These are phyloP conservation scores for Thielaviopsis punctulata DNA, from an alignment of 2,329 filamentous ascomycete genomes.

Conservation along the genomic window DNA sequence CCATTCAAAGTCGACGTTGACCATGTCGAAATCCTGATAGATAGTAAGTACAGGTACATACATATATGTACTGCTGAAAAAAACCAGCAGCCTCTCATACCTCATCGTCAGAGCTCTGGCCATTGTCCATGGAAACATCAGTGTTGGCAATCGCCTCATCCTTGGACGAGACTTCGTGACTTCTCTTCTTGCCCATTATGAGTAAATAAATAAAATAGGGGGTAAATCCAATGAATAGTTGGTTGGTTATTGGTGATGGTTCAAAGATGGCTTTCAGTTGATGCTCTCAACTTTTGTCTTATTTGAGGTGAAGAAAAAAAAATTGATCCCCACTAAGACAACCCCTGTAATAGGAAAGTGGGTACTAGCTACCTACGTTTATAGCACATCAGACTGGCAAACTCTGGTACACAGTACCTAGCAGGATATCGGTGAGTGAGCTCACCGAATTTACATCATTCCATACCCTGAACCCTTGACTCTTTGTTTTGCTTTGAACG, in stretches of 20 bases:
- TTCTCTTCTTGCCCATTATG: slow-evolving; percentile 33
- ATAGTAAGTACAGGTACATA: slow-evolving; percentile 12
- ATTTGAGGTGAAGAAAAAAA: background rate
- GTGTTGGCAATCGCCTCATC: slow-evolving; percentile 27
- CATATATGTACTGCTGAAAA: slow-evolving; percentile 10
- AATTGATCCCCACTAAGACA: background rate
- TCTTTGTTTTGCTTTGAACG: no score
- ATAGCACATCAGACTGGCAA: no score
- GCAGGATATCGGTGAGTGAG: background rate
- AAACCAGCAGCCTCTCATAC: no score
- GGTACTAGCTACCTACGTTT: background rate
- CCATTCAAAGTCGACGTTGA: slow-evolving; percentile 97
- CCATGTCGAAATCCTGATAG: slow-evolving; percentile 64
- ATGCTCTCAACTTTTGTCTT: no score
- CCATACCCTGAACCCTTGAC: background rate
- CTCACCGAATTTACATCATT: background rate
- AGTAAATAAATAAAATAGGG: background rate
- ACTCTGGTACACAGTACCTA: background rate
- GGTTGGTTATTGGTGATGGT: background rate
- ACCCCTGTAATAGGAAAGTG: background rate
- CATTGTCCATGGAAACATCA: slow-evolving; percentile 27
- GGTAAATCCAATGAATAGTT: background rate
- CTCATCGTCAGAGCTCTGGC: slow-evolving; percentile 35
- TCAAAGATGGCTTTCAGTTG: no score
- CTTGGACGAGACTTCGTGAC: slow-evolving; percentile 29